These are phyloP conservation scores for Suillus alpinus DNA, from an alignment of 768 basidiomycete species.

Conservation along the genomic window DNA sequence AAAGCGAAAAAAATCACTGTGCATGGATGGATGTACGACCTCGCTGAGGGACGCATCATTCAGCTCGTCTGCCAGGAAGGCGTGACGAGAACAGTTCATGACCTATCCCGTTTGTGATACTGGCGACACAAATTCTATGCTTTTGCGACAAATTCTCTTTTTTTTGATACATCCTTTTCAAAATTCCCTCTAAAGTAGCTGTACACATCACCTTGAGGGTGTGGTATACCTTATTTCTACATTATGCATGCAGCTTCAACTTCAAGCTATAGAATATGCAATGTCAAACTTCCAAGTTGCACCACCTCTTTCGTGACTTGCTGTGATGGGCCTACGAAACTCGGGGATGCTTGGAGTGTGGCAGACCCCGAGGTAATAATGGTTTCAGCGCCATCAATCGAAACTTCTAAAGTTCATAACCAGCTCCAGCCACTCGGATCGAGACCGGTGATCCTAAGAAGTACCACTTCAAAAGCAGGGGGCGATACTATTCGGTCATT, in stretches of 20 bases:
- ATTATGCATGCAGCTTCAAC: background rate
- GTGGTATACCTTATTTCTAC: background rate
- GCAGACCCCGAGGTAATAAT: background rate
- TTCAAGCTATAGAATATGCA: background rate
- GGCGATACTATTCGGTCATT: too few species aligned
- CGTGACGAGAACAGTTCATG: background rate
- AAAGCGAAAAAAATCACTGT: slow-evolving; percentile 45
- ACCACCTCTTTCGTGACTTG: too few species aligned
- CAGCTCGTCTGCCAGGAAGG: slow-evolving; percentile 39
- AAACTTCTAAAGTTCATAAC: too few species aligned
- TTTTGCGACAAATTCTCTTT: background rate
- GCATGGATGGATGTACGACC: slow-evolving; percentile 75
- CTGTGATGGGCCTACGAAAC: too few species aligned
- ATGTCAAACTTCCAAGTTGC: too few species aligned
- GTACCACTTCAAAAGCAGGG: too few species aligned
- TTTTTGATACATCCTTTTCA: background rate
- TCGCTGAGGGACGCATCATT: slow-evolving; percentile 54
- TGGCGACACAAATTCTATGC: background rate
- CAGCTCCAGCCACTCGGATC: too few species aligned
- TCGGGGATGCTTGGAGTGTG: too few species aligned
- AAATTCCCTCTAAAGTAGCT: background rate
- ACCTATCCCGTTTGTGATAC: background rate
- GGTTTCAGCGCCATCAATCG: background rate
- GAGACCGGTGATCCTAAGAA: too few species aligned
- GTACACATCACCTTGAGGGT: background rate